Base-by-base conservation (phyloP, 192 early-diverging fungal species). In the Podochytrium sp. region DNA sequence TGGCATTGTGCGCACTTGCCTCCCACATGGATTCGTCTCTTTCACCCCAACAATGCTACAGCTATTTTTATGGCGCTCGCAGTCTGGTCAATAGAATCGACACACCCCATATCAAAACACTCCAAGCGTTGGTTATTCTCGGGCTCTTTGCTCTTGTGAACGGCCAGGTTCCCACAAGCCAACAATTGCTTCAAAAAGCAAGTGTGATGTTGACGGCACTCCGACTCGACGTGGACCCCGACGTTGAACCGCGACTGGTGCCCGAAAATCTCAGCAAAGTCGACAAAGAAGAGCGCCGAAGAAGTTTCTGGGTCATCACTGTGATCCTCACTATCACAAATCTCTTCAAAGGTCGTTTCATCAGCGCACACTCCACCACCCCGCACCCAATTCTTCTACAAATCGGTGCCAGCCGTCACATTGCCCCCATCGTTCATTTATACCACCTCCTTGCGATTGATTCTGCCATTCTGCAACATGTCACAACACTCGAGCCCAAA, bases 391-490 rank as follows among this genome's bases (percentile, higher is more conserved):
- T 55, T 23, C 7, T 23, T 20, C 30, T 27, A 20, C 52, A 55
- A 25, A 10, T 55, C 7, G 52, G 30, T 20, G 25, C 7, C 20
- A 27, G 23, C 20, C 20, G 23, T 23, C 52, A 55, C 20, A 55
- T 29, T 29, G 52, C 63, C 1, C 40, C 63, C 47, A 30, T 47
- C 41, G 63, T 49, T 30, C 47, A 47, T 65, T 16, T 65, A 40
- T 49, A 35, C 23, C 23, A 47, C 32, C 42, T 65, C 6, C 39
- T 65, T 1, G 63, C 41, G 1, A 43, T 65, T 18, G 38, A 20
- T 2, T 12, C 37, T 62, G 60, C 32, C 33, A 39, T 62, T 33
- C 12, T 62, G 14, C 34, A 39, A 37, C 16, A 16, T 33, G 60
- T 62, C 33, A 32, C 43, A 47, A 47, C 43, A 20, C n/a, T 20